Conservation (phyloP, 2,329 filamentous ascomycete genomes). For the Shiraia bambusicola region DNA sequence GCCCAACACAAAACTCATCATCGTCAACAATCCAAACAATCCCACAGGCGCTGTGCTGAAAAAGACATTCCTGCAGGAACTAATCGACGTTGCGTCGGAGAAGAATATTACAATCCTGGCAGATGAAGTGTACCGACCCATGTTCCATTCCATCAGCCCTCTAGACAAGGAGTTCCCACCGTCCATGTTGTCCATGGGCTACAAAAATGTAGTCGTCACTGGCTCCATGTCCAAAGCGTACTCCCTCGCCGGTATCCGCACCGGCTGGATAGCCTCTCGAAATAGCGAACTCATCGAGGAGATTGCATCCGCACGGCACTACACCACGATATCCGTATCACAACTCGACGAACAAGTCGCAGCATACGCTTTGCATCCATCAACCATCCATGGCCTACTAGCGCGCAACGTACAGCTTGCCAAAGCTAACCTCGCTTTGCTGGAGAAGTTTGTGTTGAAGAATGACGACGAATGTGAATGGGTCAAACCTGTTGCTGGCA, state of each 20-base stretch:
- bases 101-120: slow-evolving; percentile 67
- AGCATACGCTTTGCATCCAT: slow-evolving; percentile 67
- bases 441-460: slow-evolving; percentile 68
- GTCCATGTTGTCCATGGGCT: slow-evolving; percentile 70
- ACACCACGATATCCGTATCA: slow-evolving; percentile 85
- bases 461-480: slow-evolving; percentile 67
- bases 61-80: slow-evolving; percentile 58
- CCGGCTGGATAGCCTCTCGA: slow-evolving; percentile 79
- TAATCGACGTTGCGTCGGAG: slow-evolving; percentile 64
- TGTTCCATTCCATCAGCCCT: slow-evolving; percentile 70
- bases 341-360: slow-evolving; percentile 79
- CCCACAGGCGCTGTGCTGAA: slow-evolving; percentile 74
- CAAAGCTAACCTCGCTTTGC: slow-evolving; percentile 63
- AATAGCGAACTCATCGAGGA: slow-evolving; percentile 62
- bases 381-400: slow-evolving; percentile 65
- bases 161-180: slow-evolving; percentile 60
- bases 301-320: slow-evolving; percentile 69
- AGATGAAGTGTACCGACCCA: slow-evolving; percentile 81
- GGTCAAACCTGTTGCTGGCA: slow-evolving; percentile 75
- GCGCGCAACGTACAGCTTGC: slow-evolving; percentile 67
- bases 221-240: slow-evolving; percentile 87
- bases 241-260: slow-evolving; percentile 74
- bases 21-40: slow-evolving; percentile 78
- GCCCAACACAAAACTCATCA: slow-evolving; percentile 70
- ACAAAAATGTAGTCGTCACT: slow-evolving; percentile 69